Conservation (phyloP, 2,329 filamentous ascomycete genomes). For the Teratosphaeriaceae sp. region DNA sequence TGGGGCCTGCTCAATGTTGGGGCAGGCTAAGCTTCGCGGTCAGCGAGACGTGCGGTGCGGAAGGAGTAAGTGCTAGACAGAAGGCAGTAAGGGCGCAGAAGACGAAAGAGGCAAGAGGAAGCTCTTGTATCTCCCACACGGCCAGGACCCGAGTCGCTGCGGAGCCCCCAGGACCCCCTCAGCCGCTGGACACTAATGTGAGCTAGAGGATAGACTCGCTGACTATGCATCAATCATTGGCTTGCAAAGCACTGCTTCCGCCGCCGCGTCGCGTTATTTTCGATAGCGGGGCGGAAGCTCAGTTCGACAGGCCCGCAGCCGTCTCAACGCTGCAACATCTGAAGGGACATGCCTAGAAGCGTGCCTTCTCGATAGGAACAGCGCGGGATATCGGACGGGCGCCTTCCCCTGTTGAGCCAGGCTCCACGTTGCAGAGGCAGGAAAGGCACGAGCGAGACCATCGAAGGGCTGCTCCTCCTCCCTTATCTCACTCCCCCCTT, state of each 20-base stretch:
- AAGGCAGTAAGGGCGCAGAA: neutral
- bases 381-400: too few species aligned
- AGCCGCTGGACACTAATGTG: neutral
- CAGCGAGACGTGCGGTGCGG: neutral
- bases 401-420: too few species aligned
- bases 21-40: neutral
- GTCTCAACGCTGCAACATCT: too few species aligned
- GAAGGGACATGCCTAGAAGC: too few species aligned
- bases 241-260: neutral
- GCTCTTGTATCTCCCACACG: neutral
- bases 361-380: too few species aligned
- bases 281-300: neutral
- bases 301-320: neutral
- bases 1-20: neutral
- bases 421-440: too few species aligned
- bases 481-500: too few species aligned
- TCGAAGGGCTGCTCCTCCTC: too few species aligned
- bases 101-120: conserved; percentile 1
- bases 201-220: neutral
- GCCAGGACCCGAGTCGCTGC: neutral
- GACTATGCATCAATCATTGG: neutral
- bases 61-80: conserved; percentile 1
- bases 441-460: too few species aligned
- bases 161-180: neutral
- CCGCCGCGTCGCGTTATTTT: neutral